Evolutionary conservation across 129 eudicot species (phyloP).

Genomic region (Chrysanthemum seticuspe): DNA sequence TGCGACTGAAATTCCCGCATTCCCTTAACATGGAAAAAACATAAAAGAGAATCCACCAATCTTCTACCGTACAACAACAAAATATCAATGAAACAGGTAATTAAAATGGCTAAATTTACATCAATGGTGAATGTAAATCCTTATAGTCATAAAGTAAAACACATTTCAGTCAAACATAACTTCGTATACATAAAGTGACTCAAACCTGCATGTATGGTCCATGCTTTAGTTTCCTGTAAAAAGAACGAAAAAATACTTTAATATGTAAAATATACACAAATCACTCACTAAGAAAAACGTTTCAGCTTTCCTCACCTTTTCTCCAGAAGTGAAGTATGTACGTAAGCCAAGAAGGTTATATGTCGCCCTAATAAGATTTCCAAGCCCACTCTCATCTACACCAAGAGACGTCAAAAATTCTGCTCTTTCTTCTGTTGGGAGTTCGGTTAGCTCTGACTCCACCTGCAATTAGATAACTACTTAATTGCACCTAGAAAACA

Average conservation of each 20-base stretch:
- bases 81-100: too few relatives aligned
- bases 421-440: constrained; percentile 81
- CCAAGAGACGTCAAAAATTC: constrained; percentile 89
- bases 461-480: constrained; percentile 48
- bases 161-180: not conserved
- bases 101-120: too few relatives aligned
- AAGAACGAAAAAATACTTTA: constrained; percentile 11
- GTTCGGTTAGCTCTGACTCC: constrained; percentile 92
- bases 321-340: constrained; percentile 95
- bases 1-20: not conserved
- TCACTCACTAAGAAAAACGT: not conserved
- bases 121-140: too few relatives aligned
- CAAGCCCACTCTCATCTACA: constrained; percentile 90
- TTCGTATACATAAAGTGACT: constrained; percentile 11
- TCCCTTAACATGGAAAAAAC: not conserved
- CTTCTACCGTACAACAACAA: too few relatives aligned
- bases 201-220: constrained; percentile 93
- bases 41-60: too few relatives aligned
- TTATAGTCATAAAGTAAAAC: too few relatives aligned
- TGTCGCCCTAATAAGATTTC: constrained; percentile 93
- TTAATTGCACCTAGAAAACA: constrained; percentile 19
- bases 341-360: constrained; percentile 87
- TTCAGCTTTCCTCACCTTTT: constrained; percentile 53
- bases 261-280: constrained; percentile 3
- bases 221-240: constrained; percentile 87